Evolutionary conservation across 169 alveolate genomes (phyloP).

Genomic region (Ichthyophthirius multifiliis): DNA sequence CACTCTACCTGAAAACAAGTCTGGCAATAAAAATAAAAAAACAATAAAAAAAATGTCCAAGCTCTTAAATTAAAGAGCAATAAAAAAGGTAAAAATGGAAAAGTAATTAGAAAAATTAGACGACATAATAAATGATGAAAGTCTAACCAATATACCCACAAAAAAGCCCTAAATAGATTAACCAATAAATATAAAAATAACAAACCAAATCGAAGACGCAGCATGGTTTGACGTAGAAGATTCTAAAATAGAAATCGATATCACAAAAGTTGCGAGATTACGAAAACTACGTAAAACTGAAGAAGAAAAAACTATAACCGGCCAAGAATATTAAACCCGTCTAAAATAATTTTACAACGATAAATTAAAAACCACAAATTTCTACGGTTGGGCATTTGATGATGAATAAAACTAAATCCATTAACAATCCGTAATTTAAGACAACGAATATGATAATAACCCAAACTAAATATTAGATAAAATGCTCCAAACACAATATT

Average conservation of each 20-base stretch:
- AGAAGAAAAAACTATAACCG: constrained; percentile 1
- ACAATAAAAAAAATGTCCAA: too few species aligned
- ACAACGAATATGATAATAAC: neutral
- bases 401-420: neutral
- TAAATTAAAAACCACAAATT: neutral
- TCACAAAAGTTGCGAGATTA: neutral
- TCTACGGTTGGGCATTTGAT: constrained; percentile 3
- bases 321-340: constrained; percentile 6
- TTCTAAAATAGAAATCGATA: constrained; percentile 14
- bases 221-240: constrained; percentile 48
- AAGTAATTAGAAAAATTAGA: too few species aligned
- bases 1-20: too few species aligned
- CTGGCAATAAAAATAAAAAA: too few species aligned
- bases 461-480: neutral
- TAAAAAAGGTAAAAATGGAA: too few species aligned
- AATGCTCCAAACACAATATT: neutral
- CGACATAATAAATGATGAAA: too few species aligned
- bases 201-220: too few species aligned
- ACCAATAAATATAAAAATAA: too few species aligned
- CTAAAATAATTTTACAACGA: neutral
- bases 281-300: constrained; percentile 28
- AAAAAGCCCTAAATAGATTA: too few species aligned
- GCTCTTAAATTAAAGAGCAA: too few species aligned
- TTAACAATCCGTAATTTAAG: neutral
- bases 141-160: too few species aligned